Conservation (phyloP, 164 flowering plant species). For the Piper longum region DNA sequence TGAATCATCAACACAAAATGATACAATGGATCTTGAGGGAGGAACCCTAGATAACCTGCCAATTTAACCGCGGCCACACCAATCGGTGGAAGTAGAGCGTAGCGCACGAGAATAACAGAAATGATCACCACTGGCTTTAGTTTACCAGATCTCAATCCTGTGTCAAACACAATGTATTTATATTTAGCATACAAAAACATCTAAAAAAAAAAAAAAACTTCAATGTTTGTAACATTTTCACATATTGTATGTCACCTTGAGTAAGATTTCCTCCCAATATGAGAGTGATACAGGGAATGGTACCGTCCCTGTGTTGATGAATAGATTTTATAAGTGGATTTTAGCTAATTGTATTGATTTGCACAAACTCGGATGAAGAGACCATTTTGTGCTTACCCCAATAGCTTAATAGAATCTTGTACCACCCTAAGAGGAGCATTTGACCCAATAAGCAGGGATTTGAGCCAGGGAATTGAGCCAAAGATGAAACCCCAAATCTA, state of each 20-base stretch:
- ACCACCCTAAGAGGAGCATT: slow-evolving; percentile 69
- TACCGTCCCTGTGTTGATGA: slow-evolving; percentile 48
- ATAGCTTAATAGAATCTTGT: slow-evolving; percentile 54
- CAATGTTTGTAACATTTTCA: not conserved
- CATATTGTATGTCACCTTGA: slow-evolving; percentile 35
- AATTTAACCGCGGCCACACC: slow-evolving; percentile 50
- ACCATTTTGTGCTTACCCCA: slow-evolving; percentile 46
- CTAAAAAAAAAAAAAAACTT: no score
- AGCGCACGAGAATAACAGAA: slow-evolving; percentile 44
- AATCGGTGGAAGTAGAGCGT: slow-evolving; percentile 38
- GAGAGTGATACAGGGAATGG: slow-evolving; percentile 84
- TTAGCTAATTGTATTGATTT: no score
- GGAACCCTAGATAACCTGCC: slow-evolving; percentile 42
- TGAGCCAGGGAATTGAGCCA: slow-evolving; percentile 60
- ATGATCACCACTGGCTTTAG: slow-evolving; percentile 23
- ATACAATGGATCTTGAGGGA: slow-evolving; percentile 56
- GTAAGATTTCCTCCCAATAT: slow-evolving; percentile 87
- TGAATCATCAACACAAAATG: slow-evolving; percentile 68
- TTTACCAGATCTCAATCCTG: slow-evolving; percentile 39
- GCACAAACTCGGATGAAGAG: not conserved
- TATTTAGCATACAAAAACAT: not conserved
- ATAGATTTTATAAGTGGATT: not conserved
- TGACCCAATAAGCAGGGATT: slow-evolving; percentile 50
- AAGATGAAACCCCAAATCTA: slow-evolving; percentile 62
- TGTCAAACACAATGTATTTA: not conserved